Percentiles rank a stretch among this genome's conserved stretches.
Conservation (phyloP, 345 rosid genomes). For the Dimocarpus longan region DNA sequence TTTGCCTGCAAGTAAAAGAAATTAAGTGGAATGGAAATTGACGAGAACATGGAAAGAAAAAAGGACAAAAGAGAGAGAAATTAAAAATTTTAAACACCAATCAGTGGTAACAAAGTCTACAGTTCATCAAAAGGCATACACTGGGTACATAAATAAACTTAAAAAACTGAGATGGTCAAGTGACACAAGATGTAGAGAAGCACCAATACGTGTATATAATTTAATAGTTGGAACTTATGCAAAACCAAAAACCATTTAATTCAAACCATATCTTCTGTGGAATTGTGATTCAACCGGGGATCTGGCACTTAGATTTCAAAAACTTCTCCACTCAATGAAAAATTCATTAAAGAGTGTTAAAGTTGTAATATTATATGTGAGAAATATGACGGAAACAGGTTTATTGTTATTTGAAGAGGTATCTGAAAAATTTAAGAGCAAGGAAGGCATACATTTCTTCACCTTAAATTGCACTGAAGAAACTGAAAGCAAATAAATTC, state of each 20-base stretch:
- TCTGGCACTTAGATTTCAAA: not conserved
- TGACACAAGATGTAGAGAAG: too few species aligned
- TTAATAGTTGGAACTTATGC: conserved; percentile 1
- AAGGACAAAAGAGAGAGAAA: too few species aligned
- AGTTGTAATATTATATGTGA: not conserved
- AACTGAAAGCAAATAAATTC: not conserved
- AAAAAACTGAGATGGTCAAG: too few species aligned
- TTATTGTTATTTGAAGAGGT: not conserved
- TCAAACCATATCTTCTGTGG: not conserved
- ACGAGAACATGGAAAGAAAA: too few species aligned
- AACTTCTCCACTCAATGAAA: not conserved
- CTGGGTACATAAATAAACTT: too few species aligned
- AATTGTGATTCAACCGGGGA: not conserved
- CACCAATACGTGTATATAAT: not conserved
- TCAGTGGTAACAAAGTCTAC: too few species aligned
- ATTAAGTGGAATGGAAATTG: not conserved
- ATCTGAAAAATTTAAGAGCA: not conserved
- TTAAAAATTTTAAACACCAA: too few species aligned
- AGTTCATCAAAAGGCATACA: too few species aligned
- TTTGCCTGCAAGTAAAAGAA: not conserved
- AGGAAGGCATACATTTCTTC: not conserved
- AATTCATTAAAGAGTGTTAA: too few species aligned
- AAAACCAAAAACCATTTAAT: not conserved
- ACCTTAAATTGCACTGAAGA: not conserved
- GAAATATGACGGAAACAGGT: not conserved